phyloP scores from a whole-genome alignment of 176 grass and related monocot species.

The Typha latifolia region DNA sequence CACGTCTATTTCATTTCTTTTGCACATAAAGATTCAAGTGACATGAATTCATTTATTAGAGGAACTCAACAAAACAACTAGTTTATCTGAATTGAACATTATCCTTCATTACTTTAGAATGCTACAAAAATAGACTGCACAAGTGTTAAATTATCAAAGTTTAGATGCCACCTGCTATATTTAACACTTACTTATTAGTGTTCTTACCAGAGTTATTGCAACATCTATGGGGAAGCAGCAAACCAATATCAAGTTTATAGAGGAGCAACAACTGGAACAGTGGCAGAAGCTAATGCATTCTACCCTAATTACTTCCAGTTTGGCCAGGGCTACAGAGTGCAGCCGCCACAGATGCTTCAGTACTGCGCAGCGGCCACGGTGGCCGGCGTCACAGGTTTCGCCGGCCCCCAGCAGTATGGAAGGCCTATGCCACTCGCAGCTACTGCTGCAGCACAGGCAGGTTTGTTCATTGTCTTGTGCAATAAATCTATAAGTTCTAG shows the following conservation, averaged over 20 bases:
- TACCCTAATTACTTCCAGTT: constrained; percentile 20
- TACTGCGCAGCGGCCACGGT: background rate
- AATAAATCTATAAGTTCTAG: too few relatives aligned
- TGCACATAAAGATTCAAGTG: too few relatives aligned
- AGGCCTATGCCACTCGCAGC: background rate
- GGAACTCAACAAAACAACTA: too few relatives aligned
- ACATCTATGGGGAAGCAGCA: constrained; percentile 11
- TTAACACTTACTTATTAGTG: background rate
- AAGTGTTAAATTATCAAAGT: too few relatives aligned
- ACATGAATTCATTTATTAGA: too few relatives aligned
- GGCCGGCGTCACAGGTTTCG: constrained; percentile 3
- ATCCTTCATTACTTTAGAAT: too few relatives aligned
- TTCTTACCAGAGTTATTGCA: constrained; percentile 15
- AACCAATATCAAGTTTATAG: constrained; percentile 15
- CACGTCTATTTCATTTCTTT: too few relatives aligned
- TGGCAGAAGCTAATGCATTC: background rate
- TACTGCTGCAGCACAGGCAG: constrained; percentile 16
- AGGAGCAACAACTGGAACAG: constrained; percentile 1
- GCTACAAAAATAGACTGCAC: too few relatives aligned
- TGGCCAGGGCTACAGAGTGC: background rate
- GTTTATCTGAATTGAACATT: too few relatives aligned
- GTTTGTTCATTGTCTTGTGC: background rate
- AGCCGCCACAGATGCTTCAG: background rate
- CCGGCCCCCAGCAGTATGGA: background rate
- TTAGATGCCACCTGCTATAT: background rate